Conservation (phyloP, 768 basidiomycete species). For the Pleurotus djamor region DNA sequence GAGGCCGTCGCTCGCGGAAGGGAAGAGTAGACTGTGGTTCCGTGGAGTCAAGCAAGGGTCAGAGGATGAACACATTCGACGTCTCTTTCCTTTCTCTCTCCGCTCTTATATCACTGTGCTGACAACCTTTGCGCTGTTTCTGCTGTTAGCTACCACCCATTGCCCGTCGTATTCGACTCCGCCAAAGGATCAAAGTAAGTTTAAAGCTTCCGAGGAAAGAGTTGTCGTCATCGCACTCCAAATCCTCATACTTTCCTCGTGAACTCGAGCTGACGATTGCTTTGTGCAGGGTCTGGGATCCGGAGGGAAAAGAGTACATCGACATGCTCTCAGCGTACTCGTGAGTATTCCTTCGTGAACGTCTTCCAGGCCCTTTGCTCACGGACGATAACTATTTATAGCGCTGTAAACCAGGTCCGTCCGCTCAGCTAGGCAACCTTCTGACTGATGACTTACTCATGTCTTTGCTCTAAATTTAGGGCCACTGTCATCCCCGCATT, state of each 20-base stretch:
- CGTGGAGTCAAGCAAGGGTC: conserved; percentile 9
- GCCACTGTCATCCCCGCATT: conserved; percentile 91
- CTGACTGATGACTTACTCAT: conserved; percentile 1
- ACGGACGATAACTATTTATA: conserved; percentile 21
- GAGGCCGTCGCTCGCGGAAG: not conserved
- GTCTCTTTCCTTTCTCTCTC: conserved; percentile 17
- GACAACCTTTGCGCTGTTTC: conserved; percentile 38
- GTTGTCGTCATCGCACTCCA: no score
- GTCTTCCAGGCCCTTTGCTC: conserved; percentile 6
- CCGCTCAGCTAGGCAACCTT: conserved; percentile 11
- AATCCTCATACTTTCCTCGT: not conserved
- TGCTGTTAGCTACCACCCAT: conserved; percentile 85
- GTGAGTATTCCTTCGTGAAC: conserved; percentile 40
- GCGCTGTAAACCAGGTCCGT: conserved; percentile 85
- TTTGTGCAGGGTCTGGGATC: conserved; percentile 77
- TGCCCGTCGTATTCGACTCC: conserved; percentile 91
- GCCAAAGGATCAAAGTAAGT: conserved; percentile 88
- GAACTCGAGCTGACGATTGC: conserved; percentile 5
- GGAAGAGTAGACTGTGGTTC: conserved; percentile 6
- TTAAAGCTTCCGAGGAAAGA: not conserved
- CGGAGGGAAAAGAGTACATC: conserved; percentile 93
- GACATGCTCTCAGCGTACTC: conserved; percentile 99
- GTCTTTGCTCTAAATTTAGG: conserved; percentile 33
- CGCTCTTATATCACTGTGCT: conserved; percentile 16
- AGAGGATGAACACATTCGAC: conserved; percentile 16